Evolutionary conservation across 495 filamentous ascomycete species (phyloP).

Genomic region (Hypoxylon intermedium): DNA sequence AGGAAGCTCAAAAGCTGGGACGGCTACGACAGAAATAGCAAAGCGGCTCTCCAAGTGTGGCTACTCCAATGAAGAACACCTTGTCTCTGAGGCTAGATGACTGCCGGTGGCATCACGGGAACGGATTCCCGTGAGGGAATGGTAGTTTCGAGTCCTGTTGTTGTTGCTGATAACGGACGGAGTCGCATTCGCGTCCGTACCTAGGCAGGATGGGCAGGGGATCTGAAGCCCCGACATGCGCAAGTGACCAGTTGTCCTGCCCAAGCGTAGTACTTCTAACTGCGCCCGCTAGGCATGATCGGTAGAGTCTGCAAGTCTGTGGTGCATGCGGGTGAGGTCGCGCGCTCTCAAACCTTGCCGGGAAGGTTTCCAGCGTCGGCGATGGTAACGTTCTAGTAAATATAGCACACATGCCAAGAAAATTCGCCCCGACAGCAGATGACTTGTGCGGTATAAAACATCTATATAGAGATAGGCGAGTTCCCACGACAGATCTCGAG

Average conservation of each 20-base stretch:
- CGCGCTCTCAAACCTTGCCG: conserved; percentile 9
- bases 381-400: conserved; percentile 13
- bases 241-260: conserved; percentile 32
- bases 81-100: conserved; percentile 10
- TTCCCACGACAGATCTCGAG: conserved; percentile 13
- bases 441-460: background rate
- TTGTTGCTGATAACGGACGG: conserved; percentile 32
- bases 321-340: conserved; percentile 7
- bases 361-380: conserved; percentile 11
- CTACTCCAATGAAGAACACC: conserved; percentile 19
- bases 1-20: conserved; percentile 32
- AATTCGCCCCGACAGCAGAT: background rate
- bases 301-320: background rate
- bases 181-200: conserved; percentile 32
- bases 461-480: conserved; percentile 24
- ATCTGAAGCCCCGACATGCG: conserved; percentile 29
- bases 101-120: conserved; percentile 38
- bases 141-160: conserved; percentile 22
- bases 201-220: conserved; percentile 30
- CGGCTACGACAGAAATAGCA: conserved; percentile 28
- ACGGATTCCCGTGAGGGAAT: conserved; percentile 25
- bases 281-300: conserved; percentile 15
- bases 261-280: conserved; percentile 24
- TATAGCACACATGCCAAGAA: conserved; percentile 26
- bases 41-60: conserved; percentile 28